phyloP scores from a whole-genome alignment of 148 eudicot species.

The Spergularia bocconei region DNA sequence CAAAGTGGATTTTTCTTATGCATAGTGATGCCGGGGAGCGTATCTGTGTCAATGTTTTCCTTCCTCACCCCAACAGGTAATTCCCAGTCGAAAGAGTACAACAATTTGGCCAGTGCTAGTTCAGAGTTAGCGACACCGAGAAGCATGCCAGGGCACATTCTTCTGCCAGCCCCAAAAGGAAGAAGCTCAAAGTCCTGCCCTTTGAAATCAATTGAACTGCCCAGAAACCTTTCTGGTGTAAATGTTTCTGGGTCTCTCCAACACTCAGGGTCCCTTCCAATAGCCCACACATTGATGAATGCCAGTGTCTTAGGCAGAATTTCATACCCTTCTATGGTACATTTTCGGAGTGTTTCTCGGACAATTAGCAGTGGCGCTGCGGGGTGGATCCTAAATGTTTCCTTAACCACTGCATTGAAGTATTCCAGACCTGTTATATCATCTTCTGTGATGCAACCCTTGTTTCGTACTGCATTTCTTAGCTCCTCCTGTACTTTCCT shows the following conservation, averaged over 20 bases:
- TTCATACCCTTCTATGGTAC: slow-evolving; percentile 31
- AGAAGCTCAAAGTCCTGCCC: slow-evolving; percentile 33
- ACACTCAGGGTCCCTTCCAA: slow-evolving; percentile 33
- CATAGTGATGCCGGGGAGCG: slow-evolving; percentile 35
- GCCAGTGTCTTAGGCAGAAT: slow-evolving; percentile 29
- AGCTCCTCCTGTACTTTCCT: slow-evolving; percentile 34
- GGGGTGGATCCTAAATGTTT: slow-evolving; percentile 36
- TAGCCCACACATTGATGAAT: slow-evolving; percentile 32
- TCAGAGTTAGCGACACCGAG: slow-evolving; percentile 35
- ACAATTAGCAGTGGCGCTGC: slow-evolving; percentile 32
- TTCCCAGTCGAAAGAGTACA: slow-evolving; percentile 41
- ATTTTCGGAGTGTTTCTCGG: slow-evolving; percentile 29
- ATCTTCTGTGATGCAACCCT: slow-evolving; percentile 15
- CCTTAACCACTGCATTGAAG: slow-evolving; percentile 36
- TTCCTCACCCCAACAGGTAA: slow-evolving; percentile 30
- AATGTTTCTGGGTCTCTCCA: slow-evolving; percentile 34
- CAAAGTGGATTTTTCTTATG: slow-evolving; percentile 33
- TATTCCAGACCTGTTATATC: slow-evolving; percentile 21
- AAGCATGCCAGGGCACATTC: slow-evolving; percentile 37
- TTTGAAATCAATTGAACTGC: slow-evolving; percentile 26
- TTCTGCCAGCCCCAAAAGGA: slow-evolving; percentile 46
- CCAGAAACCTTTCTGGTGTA: slow-evolving; percentile 39
- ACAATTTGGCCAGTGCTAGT: slow-evolving; percentile 36
- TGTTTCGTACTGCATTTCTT: not conserved
- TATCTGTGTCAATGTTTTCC: slow-evolving; percentile 33